These are phyloP conservation scores for Artomyces pyxidatus DNA, from an alignment of 768 basidiomycete genomes.

Conservation along the genomic window DNA sequence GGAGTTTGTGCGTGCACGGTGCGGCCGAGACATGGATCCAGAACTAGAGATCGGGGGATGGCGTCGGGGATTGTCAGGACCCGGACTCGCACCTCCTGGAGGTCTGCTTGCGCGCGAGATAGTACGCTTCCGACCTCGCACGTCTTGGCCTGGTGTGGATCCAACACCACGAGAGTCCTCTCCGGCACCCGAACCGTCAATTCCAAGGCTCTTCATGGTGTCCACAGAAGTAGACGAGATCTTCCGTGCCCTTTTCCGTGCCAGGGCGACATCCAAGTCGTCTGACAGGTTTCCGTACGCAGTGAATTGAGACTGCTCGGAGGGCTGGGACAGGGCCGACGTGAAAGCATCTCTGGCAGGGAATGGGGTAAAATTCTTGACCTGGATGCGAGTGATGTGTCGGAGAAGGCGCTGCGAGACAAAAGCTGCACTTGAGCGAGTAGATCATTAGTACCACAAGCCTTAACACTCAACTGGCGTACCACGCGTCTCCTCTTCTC, in stretches of 20 bases:
- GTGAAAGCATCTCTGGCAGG: conserved; percentile 72
- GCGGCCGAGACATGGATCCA: background rate
- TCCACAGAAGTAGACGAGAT: conserved; percentile 50
- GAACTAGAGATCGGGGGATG: conserved; percentile 7
- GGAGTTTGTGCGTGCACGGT: conserved; percentile 9
- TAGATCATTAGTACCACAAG: no score
- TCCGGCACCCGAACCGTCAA: conserved; percentile 31
- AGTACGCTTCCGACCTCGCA: conserved; percentile 34
- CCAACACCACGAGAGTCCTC: conserved; percentile 26
- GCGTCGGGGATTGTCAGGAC: conserved; percentile 2
- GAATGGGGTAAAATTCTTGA: conserved; percentile 80
- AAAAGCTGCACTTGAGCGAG: background rate
- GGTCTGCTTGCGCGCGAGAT: conserved; percentile 10
- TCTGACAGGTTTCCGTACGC: conserved; percentile 53
- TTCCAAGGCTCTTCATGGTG: conserved; percentile 37
- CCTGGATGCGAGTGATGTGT: conserved; percentile 64
- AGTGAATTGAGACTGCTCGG: conserved; percentile 52
- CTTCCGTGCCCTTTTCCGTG: conserved; percentile 51
- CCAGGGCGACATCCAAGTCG: conserved; percentile 57
- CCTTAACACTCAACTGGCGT: no score
- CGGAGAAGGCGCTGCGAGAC: conserved; percentile 55
- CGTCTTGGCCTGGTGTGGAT: conserved; percentile 19
- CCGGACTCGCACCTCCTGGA: background rate
- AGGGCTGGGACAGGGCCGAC: conserved; percentile 63
- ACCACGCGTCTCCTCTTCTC: no score